These are phyloP conservation scores for Colletotrichum tofieldiae DNA, from an alignment of 2,329 filamentous ascomycete species.

Conservation along the genomic window DNA sequence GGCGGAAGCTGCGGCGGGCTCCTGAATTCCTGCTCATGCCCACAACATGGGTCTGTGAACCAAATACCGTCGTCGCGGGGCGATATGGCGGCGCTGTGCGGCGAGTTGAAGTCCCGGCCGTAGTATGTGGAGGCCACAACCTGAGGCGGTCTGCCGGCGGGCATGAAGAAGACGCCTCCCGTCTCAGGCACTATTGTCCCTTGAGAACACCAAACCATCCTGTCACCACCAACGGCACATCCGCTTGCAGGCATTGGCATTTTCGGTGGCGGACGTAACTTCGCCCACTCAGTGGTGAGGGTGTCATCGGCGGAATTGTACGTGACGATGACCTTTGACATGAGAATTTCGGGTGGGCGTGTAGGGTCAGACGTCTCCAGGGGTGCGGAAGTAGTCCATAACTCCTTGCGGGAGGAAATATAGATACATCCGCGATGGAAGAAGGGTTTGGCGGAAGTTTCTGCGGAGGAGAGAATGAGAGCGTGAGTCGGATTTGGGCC, in stretches of 20 bases:
- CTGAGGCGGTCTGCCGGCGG: slow-evolving; percentile 46
- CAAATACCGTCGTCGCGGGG: slow-evolving; percentile 58
- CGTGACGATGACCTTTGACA: slow-evolving; percentile 59
- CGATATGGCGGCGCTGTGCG: slow-evolving; percentile 59
- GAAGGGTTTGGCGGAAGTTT: slow-evolving; percentile 60
- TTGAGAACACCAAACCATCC: slow-evolving; percentile 61
- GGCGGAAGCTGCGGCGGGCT: slow-evolving; percentile 60
- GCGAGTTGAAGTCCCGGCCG: slow-evolving; percentile 63
- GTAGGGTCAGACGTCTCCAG: slow-evolving; percentile 56
- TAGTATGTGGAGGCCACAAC: slow-evolving; percentile 60
- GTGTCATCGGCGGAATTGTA: slow-evolving; percentile 49
- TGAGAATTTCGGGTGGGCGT: slow-evolving; percentile 59
- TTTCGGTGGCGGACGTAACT: slow-evolving; percentile 58
- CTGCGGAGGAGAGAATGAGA: slow-evolving; percentile 59
- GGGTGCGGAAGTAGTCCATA: slow-evolving; percentile 63
- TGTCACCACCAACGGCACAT: slow-evolving; percentile 57
- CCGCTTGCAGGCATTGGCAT: slow-evolving; percentile 63
- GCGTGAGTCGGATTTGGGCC: slow-evolving; percentile 54
- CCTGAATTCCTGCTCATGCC: slow-evolving; percentile 62
- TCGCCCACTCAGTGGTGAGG: slow-evolving; percentile 55
- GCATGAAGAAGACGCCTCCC: slow-evolving; percentile 42
- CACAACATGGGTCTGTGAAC: slow-evolving; percentile 65
- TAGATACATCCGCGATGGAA: slow-evolving; percentile 64
- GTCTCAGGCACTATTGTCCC: slow-evolving; percentile 47
- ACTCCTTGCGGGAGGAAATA: slow-evolving; percentile 56